Evolutionary conservation across 352 stramenopile species (phyloP).

Genomic region (Phytophthora pini): DNA sequence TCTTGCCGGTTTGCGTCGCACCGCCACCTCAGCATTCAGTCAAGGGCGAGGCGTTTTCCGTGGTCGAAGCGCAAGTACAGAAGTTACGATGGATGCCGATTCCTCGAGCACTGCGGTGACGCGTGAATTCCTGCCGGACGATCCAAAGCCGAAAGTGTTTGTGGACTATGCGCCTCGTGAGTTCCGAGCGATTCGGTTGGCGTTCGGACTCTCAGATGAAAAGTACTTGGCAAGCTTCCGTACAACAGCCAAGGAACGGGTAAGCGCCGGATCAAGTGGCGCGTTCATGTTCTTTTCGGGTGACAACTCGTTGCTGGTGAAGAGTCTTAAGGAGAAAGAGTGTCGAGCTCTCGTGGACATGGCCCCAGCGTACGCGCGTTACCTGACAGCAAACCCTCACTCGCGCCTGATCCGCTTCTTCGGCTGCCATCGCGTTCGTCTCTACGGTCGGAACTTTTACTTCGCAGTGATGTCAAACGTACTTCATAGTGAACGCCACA

Average conservation of each 20-base stretch:
- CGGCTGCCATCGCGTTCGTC: slow-evolving; percentile 79
- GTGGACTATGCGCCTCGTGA: slow-evolving; percentile 76
- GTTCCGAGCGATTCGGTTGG: slow-evolving; percentile 66
- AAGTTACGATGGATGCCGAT: slow-evolving; percentile 10
- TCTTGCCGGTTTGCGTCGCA: slow-evolving; percentile 58
- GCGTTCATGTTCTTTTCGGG: slow-evolving; percentile 88
- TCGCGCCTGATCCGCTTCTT: slow-evolving; percentile 87
- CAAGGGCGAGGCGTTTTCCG: slow-evolving; percentile 42
- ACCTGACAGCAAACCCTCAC: slow-evolving; percentile 61
- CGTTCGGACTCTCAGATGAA: slow-evolving; percentile 71
- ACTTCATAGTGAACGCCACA: slow-evolving; percentile 64
- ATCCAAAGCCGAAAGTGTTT: slow-evolving; percentile 76
- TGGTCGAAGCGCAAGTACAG: slow-evolving; percentile 30
- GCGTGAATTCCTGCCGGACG: slow-evolving; percentile 40
- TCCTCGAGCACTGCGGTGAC: slow-evolving; percentile 7
- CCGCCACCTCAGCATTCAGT: slow-evolving; percentile 44
- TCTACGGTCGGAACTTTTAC: slow-evolving; percentile 86
- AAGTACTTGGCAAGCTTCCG: slow-evolving; percentile 79
- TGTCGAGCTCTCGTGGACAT: slow-evolving; percentile 77
- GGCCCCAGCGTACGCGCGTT: slow-evolving; percentile 69
- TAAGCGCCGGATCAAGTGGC: slow-evolving; percentile 78
- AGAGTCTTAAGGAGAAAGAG: slow-evolving; percentile 82
- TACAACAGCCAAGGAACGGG: slow-evolving; percentile 77
- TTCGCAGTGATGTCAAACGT: slow-evolving; percentile 87
- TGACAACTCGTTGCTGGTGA: slow-evolving; percentile 80